Base-by-base conservation (phyloP, 345 rosid species). In the Cardamine occulta region DNA sequence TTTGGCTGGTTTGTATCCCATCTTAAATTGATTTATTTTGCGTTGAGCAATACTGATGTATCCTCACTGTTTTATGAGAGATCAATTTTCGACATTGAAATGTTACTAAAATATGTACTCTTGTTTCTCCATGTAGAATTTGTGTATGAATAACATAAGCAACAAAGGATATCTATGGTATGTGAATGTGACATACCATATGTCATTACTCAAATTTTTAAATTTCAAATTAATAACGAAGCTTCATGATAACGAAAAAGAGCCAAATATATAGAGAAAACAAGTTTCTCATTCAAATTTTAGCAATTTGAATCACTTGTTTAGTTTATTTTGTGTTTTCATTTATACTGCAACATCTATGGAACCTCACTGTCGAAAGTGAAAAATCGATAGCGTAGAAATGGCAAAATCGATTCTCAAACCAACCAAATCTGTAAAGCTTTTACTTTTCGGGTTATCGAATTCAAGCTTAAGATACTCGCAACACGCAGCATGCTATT, bases 401-500 rank as follows among this genome's bases (percentile, higher is more conserved):
- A 64, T 63, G 28, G 31, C 19, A 2, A 57, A 24, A 21, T 53
- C 45, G 31, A 63, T 63, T 49, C 28, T 64, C 66, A 59, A 37
- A 49, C 19, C 55, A 53, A 35, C 12, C 70, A 42, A 68, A 40
- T 61, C 31, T 45, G 44, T 45, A 70, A 14, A 55, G 58, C 52
- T 62, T 70, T 45, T 8, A 40, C 10, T 61, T 61, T 61, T 61
- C 44, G 19, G 34, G 21, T 42, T 3, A 64, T 55, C 48, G 29
- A 53, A 74, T 21, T 74, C 60, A 74, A 67, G 31, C 32, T 60
- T 1, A 39, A 42, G 56, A 40, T 39, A 14, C 60, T 15, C 49
- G 70, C 63, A 40, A 40, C 75, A 63, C 18, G 49, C 14, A 40
- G n/a, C 40, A 55, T 23, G 72, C 14, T 70, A 64, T 64, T 77